phyloP scores from a whole-genome alignment of 257 asterid species.

The Jacaranda copaia region DNA sequence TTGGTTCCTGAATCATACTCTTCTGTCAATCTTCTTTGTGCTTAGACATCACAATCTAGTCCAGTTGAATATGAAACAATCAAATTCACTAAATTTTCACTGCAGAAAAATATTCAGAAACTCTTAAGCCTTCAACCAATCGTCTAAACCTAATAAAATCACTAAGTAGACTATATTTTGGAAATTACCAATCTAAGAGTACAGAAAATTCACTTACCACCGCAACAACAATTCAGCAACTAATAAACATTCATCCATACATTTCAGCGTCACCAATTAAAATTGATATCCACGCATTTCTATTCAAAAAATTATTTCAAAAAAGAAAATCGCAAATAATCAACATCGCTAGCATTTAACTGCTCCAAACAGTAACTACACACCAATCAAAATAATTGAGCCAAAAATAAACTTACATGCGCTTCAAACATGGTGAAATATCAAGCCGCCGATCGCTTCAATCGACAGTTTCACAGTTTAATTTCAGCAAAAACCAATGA shows the following conservation, averaged over 20 bases:
- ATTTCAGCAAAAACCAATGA: slow-evolving; percentile 35
- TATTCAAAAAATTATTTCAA: slow-evolving; percentile 2
- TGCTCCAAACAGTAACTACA: slow-evolving; percentile 13
- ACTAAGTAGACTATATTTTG: slow-evolving; percentile 22
- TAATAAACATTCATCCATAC: slow-evolving; percentile 17
- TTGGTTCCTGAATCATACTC: neutral
- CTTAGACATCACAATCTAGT: slow-evolving; percentile 10
- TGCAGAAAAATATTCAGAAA: neutral
- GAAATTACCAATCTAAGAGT: slow-evolving; percentile 10
- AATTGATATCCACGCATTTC: slow-evolving; percentile 34
- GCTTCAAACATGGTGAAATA: slow-evolving; percentile 58
- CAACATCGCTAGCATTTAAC: slow-evolving; percentile 2
- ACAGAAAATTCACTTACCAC: slow-evolving; percentile 18
- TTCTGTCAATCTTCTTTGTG: neutral
- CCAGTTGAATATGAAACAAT: neutral
- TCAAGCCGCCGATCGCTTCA: slow-evolving; percentile 37
- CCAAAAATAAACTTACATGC: slow-evolving; percentile 43
- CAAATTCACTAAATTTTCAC: neutral
- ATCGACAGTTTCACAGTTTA: slow-evolving; percentile 39
- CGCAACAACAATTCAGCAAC: slow-evolving; percentile 3
- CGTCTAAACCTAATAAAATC: slow-evolving; percentile 12
- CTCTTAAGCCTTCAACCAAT: neutral
- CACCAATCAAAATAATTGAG: neutral
- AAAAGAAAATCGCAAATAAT: neutral
- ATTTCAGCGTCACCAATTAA: slow-evolving; percentile 4